Percentiles rank a stretch among this genome's conserved stretches.
These are phyloP conservation scores for Zygoascus sp. DNA, from an alignment of 1,139 yeast species.

Conservation along the genomic window DNA sequence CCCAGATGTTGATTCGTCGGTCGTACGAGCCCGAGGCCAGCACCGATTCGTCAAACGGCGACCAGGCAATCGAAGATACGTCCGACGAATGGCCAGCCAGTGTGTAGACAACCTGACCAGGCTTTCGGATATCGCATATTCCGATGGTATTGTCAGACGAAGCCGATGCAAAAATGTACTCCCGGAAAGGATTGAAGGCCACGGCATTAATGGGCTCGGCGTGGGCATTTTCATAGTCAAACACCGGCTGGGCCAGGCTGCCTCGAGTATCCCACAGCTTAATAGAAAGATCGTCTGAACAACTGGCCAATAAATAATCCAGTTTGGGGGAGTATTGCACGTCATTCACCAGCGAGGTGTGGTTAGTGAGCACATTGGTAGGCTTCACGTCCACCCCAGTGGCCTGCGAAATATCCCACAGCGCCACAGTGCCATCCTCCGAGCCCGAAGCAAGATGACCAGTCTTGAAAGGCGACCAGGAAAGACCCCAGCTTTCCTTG, in stretches of 20 bases:
- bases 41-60: conserved; percentile 53
- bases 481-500: conserved; percentile 64
- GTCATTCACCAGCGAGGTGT: conserved; percentile 37
- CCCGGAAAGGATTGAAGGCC: conserved; percentile 56
- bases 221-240: conserved; percentile 33
- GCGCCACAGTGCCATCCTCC: conserved; percentile 60
- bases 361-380: conserved; percentile 23
- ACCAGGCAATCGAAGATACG: conserved; percentile 74
- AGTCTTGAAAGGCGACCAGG: conserved; percentile 50
- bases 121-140: conserved; percentile 65
- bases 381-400: conserved; percentile 21
- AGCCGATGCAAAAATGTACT: conserved; percentile 61
- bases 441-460: conserved; percentile 56
- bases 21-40: conserved; percentile 74
- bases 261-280: conserved; percentile 63
- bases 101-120: conserved; percentile 28
- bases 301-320: conserved; percentile 59
- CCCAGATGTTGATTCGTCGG: conserved; percentile 69
- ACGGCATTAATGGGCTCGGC: conserved; percentile 56
- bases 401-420: conserved; percentile 50
- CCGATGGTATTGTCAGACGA: conserved; percentile 56
- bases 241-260: conserved; percentile 19
- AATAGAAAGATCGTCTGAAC: conserved; percentile 65
- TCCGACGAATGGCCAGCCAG: conserved; percentile 51
- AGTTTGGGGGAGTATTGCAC: conserved; percentile 45